Conservation (phyloP, 2,329 filamentous ascomycete genomes). For the Pyrenophora teres region DNA sequence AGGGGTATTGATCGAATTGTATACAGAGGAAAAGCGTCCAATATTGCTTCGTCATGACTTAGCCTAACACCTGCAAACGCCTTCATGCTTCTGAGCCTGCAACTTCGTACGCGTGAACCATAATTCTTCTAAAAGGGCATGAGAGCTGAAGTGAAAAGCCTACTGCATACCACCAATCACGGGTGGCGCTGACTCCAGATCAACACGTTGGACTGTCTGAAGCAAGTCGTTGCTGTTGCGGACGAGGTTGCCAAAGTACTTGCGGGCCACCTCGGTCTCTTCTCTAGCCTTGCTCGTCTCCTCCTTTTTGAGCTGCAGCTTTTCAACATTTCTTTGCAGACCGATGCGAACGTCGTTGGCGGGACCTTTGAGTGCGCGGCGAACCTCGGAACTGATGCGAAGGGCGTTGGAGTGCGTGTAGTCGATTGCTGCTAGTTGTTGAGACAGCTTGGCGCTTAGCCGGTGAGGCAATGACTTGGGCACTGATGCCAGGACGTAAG, state of each 20-base stretch:
- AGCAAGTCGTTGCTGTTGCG: conserved; percentile 61
- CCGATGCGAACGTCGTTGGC: conserved; percentile 83
- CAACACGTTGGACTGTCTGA: conserved; percentile 56
- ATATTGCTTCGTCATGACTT: conserved; percentile 21
- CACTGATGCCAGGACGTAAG: conserved; percentile 84
- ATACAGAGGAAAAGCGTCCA: conserved; percentile 27
- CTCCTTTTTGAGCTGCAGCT: conserved; percentile 75
- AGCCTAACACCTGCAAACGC: conserved; percentile 25
- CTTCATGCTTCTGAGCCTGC: conserved; percentile 15
- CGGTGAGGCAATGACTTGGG: conserved; percentile 86
- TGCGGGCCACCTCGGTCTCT: conserved; percentile 84
- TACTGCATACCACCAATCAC: conserved; percentile 43
- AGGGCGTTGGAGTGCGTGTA: conserved; percentile 88
- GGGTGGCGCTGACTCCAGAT: conserved; percentile 58
- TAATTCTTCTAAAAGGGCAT: conserved; percentile 7
- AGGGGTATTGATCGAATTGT: conserved; percentile 44
- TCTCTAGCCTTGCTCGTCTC: conserved; percentile 79
- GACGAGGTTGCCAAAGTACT: conserved; percentile 88
- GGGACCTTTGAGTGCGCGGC: conserved; percentile 85
- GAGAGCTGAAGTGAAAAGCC: conserved; percentile 6
- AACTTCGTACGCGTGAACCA: conserved; percentile 13
- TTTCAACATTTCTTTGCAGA: conserved; percentile 83
- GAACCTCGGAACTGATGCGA: conserved; percentile 83
- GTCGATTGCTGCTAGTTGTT: conserved; percentile 79
- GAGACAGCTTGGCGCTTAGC: conserved; percentile 80